Base-by-base conservation (phyloP, 2,329 filamentous ascomycete species). In the Rhynchosporium agropyri region DNA sequence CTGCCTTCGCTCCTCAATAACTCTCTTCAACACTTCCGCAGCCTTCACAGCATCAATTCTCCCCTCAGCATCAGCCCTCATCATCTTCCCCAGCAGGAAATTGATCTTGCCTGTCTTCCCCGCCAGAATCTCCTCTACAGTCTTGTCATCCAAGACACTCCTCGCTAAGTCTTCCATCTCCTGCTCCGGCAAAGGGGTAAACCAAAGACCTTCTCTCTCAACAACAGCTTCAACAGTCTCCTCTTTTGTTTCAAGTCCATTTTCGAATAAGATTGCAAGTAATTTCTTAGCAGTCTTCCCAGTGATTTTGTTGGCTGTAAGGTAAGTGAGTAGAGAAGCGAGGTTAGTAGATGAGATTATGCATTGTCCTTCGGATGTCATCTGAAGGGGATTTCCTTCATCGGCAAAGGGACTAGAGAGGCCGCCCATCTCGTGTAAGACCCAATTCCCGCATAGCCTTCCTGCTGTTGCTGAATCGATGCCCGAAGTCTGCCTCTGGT, bases 351-450 rank as follows among this genome's bases (percentile, higher is more conserved):
- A 38, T 5, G 68, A 46, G 13, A 75, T 68, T 0, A 73, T 56
- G 45, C 70, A 74, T 5, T 62, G 51, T 1, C 73, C 73, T 9
- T 68, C 63, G 1, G 45, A 51, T 2, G 67, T 71, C 49, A 73
- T 69, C 3, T 58, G 20, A 4, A 73, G 61, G 2, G 71, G 65
- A 31, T 71, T 69, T 8, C 69, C 68, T 13, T 69, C 68, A 7
- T 71, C 68, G 4, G 62, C 56, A 6, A 58, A 13, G 49, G 84
- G 83, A 1, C 84, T 81, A 12, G 84, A 86, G 10, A 92, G 76
- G 1, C 88, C 87, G 7, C 89, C 90, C 2, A 92, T 80, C 71
- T 92, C 89, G 71, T 93, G 89, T 36, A 92, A 80, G 51, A 90
- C 87, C 89, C 85, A 89, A 70, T 88, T 89, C 2, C 80, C 81